Percentiles rank a stretch among this genome's conserved stretches.
phyloP scores from a whole-genome alignment of 2,329 filamentous ascomycete species.

The Ceratocystis albifundus region DNA sequence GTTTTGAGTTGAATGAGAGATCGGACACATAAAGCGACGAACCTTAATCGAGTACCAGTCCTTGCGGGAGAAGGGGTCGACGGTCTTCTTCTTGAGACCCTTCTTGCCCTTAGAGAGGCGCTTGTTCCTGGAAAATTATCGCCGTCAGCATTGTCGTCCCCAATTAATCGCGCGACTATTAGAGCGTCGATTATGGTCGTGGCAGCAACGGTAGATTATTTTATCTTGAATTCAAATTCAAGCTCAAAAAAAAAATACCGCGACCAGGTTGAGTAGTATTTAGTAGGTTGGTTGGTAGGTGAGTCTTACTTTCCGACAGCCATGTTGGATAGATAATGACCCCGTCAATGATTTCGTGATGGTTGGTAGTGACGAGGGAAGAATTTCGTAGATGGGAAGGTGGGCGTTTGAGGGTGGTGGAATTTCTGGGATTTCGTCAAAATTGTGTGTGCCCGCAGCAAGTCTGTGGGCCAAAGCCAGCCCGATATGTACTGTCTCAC shows the following conservation, averaged over 20 bases:
- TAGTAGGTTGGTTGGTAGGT: not conserved
- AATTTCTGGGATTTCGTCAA: constrained; percentile 23
- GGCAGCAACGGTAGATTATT: not conserved
- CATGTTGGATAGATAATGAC: constrained; percentile 44
- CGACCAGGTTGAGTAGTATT: not conserved
- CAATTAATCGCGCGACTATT: not conserved
- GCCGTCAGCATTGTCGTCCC: constrained; percentile 25
- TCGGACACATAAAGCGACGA: constrained; percentile 27
- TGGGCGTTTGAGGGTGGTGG: constrained; percentile 23
- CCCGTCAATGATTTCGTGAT: constrained; percentile 36
- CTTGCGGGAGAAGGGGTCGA: constrained; percentile 96
- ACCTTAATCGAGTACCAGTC: constrained; percentile 99
- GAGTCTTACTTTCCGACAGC: constrained; percentile 48
- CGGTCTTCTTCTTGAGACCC: constrained; percentile 98
- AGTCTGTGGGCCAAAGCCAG: constrained; percentile 22
- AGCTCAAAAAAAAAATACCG: too few species aligned
- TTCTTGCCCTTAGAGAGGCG: constrained; percentile 99
- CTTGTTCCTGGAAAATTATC: constrained; percentile 66
- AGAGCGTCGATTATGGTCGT: not conserved
- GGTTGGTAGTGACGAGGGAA: constrained; percentile 26
- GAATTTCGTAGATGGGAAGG: constrained; percentile 21
- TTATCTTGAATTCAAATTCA: not conserved
- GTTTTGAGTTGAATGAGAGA: constrained; percentile 17
- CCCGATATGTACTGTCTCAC: constrained; percentile 15
- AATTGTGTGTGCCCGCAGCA: constrained; percentile 22